A percentile compares a stretch with the other conserved stretches of the same genome.
Conservation (phyloP, 148 eudicot species). For the Chenopodium suecicum region DNA sequence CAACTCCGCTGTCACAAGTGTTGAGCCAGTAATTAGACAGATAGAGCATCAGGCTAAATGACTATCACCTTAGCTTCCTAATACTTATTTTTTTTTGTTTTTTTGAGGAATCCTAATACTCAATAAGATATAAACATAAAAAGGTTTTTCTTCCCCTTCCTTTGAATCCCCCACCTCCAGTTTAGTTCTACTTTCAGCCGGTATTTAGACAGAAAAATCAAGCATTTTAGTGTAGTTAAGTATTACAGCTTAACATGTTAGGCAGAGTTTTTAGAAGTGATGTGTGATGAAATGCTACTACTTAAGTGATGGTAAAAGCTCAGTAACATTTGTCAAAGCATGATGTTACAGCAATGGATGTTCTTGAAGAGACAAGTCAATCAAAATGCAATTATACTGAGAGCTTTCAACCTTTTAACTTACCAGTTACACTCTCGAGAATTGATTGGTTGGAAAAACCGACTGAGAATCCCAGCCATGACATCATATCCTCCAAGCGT, state of each 20-base stretch:
- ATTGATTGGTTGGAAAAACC: constrained; percentile 50
- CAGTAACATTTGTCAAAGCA: no score
- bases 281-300: no score
- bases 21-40: neutral
- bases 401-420: constrained; percentile 7
- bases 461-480: constrained; percentile 68
- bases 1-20: constrained; percentile 33
- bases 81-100: no score
- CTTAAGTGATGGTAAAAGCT: no score
- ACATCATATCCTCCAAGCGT: constrained; percentile 86
- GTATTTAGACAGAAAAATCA: no score
- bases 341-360: neutral
- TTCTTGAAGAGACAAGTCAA: neutral
- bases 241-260: neutral
- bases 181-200: no score
- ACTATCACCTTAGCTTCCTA: no score
- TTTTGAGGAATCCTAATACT: no score
- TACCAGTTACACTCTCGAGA: constrained; percentile 37
- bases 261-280: no score
- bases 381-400: neutral
- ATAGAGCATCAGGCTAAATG: no score
- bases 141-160: neutral
- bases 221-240: no score
- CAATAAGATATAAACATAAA: no score
- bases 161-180: neutral